phyloP scores from a whole-genome alignment of 78 protist species.

The Chrysochromulina tobinii region DNA sequence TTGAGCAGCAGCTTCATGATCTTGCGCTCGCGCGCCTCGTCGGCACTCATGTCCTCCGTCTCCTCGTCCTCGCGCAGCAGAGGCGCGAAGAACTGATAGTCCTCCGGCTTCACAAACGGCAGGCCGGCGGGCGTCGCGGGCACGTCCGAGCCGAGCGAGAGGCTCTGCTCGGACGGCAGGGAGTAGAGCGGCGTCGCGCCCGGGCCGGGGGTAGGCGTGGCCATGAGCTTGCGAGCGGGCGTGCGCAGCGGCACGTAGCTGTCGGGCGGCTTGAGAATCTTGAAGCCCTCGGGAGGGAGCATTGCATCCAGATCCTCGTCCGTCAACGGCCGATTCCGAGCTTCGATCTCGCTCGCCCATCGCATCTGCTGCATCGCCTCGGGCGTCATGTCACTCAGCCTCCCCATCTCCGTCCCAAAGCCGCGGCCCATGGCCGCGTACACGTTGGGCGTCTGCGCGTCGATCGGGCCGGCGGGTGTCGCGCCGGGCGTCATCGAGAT shows the following conservation, averaged over 20 bases:
- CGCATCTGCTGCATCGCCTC: constrained; percentile 48
- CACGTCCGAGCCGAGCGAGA: neutral
- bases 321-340: constrained; percentile 65
- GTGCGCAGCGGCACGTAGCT: constrained; percentile 84
- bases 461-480: constrained; percentile 69
- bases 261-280: constrained; percentile 88
- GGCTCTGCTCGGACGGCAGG: constrained; percentile 42
- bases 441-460: constrained; percentile 50
- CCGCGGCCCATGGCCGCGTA: neutral
- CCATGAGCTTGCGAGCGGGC: constrained; percentile 78
- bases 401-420: neutral
- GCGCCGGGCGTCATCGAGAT: neutral
- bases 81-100: constrained; percentile 82
- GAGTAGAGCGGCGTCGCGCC: constrained; percentile 57
- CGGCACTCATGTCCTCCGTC: constrained; percentile 60
- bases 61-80: constrained; percentile 77
- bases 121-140: constrained; percentile 60
- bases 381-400: constrained; percentile 26
- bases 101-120: constrained; percentile 94
- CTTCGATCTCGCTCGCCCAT: constrained; percentile 80
- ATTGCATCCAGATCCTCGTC: constrained; percentile 94
- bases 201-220: constrained; percentile 78
- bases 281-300: constrained; percentile 92
- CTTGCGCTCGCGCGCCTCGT: constrained; percentile 86
- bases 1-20: constrained; percentile 91